Evolutionary conservation across 495 filamentous ascomycete species (phyloP).

Genomic region (Podospora conica): DNA sequence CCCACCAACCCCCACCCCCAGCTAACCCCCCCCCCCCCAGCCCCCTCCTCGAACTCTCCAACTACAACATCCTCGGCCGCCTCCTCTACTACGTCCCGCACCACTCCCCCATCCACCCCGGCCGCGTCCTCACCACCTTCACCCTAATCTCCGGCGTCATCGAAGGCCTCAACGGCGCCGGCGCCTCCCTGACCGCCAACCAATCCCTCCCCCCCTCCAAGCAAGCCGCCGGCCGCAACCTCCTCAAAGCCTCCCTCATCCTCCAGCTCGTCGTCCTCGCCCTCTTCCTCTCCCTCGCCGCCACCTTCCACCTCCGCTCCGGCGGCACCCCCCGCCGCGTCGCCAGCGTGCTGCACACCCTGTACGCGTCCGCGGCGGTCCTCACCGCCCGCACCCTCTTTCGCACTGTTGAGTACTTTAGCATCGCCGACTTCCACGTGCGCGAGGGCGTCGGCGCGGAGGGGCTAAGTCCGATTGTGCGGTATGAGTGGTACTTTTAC

Average conservation of each 20-base stretch:
- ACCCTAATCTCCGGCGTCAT: slow-evolving; percentile 55
- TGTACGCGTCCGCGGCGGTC: slow-evolving; percentile 57
- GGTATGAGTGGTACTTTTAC: slow-evolving; percentile 69
- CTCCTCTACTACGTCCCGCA: slow-evolving; percentile 76
- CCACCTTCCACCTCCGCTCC: slow-evolving; percentile 54
- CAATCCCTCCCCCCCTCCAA: slow-evolving; percentile 35
- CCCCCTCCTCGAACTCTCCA: slow-evolving; percentile 65
- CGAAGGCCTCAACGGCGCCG: slow-evolving; percentile 62
- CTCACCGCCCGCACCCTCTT: slow-evolving; percentile 60
- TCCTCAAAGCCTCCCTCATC: slow-evolving; percentile 61
- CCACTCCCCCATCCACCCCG: slow-evolving; percentile 69
- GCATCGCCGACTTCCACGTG: slow-evolving; percentile 29
- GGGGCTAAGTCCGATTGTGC: slow-evolving; percentile 46
- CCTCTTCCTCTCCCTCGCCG: slow-evolving; percentile 54
- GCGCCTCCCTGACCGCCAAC: slow-evolving; percentile 57
- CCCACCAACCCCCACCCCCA: neutral
- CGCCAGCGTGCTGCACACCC: slow-evolving; percentile 48
- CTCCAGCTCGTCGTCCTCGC: slow-evolving; percentile 60
- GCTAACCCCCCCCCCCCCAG: slow-evolving; percentile 28
- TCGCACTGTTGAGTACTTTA: slow-evolving; percentile 60
- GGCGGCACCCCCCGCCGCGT: slow-evolving; percentile 52
- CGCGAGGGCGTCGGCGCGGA: slow-evolving; percentile 25
- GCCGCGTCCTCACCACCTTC: slow-evolving; percentile 71
- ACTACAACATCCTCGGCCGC: slow-evolving; percentile 72
- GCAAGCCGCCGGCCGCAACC: slow-evolving; percentile 48